phyloP scores from a whole-genome alignment of 306 rosid genomes.

The Cucurbita argyrosperma region DNA sequence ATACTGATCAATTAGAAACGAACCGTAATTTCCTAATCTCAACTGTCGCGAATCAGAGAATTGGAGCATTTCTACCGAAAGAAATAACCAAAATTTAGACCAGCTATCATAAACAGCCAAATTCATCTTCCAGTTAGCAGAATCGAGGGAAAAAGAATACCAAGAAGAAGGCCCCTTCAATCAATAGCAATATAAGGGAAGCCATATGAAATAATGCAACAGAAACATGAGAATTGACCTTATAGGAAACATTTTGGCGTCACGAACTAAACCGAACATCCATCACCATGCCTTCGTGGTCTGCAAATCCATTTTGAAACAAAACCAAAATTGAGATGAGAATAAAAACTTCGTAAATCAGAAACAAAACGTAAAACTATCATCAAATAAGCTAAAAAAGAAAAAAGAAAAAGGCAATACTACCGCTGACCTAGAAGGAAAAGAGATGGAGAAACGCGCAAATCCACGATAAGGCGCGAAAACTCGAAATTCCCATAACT shows the following conservation, averaged over 20 bases:
- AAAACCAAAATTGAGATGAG: background rate
- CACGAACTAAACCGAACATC: slow-evolving; percentile 9
- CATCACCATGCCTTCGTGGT: slow-evolving; percentile 12
- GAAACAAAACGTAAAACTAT: background rate
- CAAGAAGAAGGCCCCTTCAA: slow-evolving; percentile 4
- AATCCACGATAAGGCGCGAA: background rate
- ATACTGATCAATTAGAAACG: background rate
- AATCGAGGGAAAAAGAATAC: background rate
- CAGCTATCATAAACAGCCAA: background rate
- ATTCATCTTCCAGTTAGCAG: background rate
- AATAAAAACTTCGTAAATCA: background rate
- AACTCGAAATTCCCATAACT: background rate
- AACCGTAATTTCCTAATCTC: background rate
- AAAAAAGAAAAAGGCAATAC: background rate
- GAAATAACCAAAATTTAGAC: background rate
- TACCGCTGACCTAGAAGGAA: background rate
- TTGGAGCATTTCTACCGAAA: background rate
- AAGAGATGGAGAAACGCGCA: background rate
- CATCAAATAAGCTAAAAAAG: background rate
- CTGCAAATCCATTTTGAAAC: slow-evolving; percentile 7
- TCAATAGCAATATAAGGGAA: background rate
- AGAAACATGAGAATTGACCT: slow-evolving; percentile 36
- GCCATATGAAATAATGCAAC: background rate
- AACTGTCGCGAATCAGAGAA: background rate
- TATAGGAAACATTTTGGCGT: slow-evolving; percentile 50